Evolutionary conservation across 352 stramenopile species (phyloP), one percentile per base, ranked within the genome.

Genomic region (Phytophthora pisi): DNA sequence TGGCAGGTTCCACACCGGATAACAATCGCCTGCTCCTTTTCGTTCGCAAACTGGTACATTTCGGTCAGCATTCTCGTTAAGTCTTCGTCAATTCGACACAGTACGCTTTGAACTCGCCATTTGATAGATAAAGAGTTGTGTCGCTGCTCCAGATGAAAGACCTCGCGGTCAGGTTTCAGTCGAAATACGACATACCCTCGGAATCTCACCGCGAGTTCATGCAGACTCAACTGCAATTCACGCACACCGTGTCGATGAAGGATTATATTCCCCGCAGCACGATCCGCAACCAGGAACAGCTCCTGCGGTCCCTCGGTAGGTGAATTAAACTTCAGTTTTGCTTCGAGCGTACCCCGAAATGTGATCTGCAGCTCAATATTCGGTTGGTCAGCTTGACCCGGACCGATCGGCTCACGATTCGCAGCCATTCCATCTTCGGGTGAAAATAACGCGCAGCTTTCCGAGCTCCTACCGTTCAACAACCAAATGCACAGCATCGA

Each of bases 1-100:
- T 79, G 67, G 43, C 83, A 91, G 28, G 75, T 84, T 16, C 79
- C 81, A 23, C 83, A 90, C n/a, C 74, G 81, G 51, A 91, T 81
- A 36, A 72, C 71, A 45, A 81, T 70, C 3, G 70, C 61, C 49
- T 88, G 74, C 51, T 88, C 72, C 30, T 89, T 80, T 51, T 90
- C 81, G 38, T 75, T 85, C 9, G 80, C 61, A 34, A 82, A 78
- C 24, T 84, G 66, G 30, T 83, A 79, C 4, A 86, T 70, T 53
- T 90, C 82, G 30, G 78, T 87, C n/a, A 86, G 45, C 6, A 84
- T 52, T 0, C 68, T 45, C 15, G 78, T 74, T 4, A 90, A 51
- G 28, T 90, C 77, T n/a, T 78, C 63, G 51, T 90, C 78, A 24
- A 89, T 52, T 15, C 62, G 60, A 50, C 79, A 88, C 16, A 64